Evolutionary conservation across 2,329 filamentous ascomycete species (phyloP).

Genomic region (Chaetothyriales sp.): DNA sequence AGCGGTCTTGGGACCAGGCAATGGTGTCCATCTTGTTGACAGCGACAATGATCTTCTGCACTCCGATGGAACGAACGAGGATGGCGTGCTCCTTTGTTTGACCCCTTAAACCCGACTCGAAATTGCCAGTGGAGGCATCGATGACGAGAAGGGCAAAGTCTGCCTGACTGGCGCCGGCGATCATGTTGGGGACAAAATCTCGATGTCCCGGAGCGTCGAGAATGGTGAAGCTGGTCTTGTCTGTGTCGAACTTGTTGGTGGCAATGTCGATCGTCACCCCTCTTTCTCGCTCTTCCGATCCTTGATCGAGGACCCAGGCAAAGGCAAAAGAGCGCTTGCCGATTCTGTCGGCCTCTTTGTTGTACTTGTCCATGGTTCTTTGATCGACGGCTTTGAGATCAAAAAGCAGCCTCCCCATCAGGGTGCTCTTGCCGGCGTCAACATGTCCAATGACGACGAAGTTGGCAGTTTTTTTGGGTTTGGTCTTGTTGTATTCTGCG

Average conservation of each 20-base stretch:
- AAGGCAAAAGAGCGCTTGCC: conserved; percentile 93
- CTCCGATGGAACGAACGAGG: conserved; percentile 77
- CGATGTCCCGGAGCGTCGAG: conserved; percentile 87
- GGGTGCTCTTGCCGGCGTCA: conserved; percentile 91
- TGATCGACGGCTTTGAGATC: conserved; percentile 82
- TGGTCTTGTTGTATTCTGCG: conserved; percentile 61
- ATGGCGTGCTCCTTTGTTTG: conserved; percentile 91
- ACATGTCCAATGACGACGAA: conserved; percentile 95
- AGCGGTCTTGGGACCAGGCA: conserved; percentile 67
- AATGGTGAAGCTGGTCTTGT: conserved; percentile 77
- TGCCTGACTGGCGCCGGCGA: conserved; percentile 87
- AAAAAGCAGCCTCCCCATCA: conserved; percentile 88
- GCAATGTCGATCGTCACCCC: conserved; percentile 96
- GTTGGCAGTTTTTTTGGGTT: conserved; percentile 67
- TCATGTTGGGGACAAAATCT: conserved; percentile 98
- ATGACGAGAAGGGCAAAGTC: conserved; percentile 93
- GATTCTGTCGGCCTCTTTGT: conserved; percentile 75
- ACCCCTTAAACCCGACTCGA: conserved; percentile 83
- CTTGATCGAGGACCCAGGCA: conserved; percentile 92
- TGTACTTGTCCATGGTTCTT: conserved; percentile 74
- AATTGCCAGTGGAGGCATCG: conserved; percentile 77
- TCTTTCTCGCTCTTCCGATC: conserved; percentile 71
- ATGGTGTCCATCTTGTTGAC: conserved; percentile 92
- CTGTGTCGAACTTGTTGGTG: conserved; percentile 85
- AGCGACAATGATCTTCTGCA: conserved; percentile 75